phyloP scores from a whole-genome alignment of 202 grass and related monocot genomes.

The Dendrocalamus latiflorus region DNA sequence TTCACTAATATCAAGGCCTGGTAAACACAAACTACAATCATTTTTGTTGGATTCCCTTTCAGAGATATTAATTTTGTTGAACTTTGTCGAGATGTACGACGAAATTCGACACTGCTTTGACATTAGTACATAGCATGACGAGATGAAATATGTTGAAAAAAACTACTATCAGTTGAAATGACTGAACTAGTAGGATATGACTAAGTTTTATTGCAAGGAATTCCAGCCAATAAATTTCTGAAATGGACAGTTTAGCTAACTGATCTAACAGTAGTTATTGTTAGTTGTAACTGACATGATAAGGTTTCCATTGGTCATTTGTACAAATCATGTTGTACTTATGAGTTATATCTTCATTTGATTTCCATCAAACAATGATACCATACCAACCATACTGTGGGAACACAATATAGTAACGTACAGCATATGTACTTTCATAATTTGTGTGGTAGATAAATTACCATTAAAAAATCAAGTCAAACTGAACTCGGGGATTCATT shows the following conservation, averaged over 20 bases:
- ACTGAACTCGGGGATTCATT: not conserved
- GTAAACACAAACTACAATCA: not conserved
- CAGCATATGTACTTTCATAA: not conserved
- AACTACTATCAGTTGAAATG: not conserved
- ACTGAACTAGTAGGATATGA: not conserved
- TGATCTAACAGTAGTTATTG: not conserved
- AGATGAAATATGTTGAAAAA: not conserved
- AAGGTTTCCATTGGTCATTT: not conserved
- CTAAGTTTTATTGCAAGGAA: not conserved
- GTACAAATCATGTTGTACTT: not conserved
- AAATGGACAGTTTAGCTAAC: not conserved
- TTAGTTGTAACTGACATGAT: not conserved
- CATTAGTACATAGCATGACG: not conserved
- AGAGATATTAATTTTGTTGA: not conserved
- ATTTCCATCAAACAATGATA: not conserved
- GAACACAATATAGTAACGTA: not conserved
- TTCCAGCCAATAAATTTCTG: not conserved
- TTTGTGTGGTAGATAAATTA: not conserved
- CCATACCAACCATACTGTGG: not conserved
- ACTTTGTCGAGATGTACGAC: not conserved
- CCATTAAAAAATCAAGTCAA: not conserved
- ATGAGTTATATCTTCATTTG: not conserved
- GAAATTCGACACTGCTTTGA: not conserved
- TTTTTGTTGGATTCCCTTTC: not conserved
- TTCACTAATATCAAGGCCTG: too few relatives aligned